A percentile compares a stretch with the other conserved stretches of the same genome.
phyloP scores from a whole-genome alignment of 2,329 filamentous ascomycete genomes.

The Clonostachys sp. region DNA sequence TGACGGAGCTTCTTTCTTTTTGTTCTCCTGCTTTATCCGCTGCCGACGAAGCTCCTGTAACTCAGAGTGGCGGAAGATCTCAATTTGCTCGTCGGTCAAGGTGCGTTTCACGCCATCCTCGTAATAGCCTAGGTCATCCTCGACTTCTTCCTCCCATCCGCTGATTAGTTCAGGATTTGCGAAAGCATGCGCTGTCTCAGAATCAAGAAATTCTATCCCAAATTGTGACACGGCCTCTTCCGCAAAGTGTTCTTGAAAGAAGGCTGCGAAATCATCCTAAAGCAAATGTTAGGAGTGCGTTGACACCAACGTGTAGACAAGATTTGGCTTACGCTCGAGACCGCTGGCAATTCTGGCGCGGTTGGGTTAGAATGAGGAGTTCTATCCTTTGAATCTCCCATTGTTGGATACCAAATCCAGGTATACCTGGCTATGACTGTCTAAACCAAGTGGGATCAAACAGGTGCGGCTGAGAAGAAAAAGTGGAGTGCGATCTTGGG shows the following conservation, averaged over 20 bases:
- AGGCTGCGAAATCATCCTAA: constrained; percentile 55
- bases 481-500: no score
- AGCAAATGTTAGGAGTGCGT: constrained; percentile 9
- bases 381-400: no score
- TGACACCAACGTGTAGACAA: no score
- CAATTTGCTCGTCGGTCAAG: constrained; percentile 85
- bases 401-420: no score
- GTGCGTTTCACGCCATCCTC: constrained; percentile 82
- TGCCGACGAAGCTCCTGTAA: constrained; percentile 65
- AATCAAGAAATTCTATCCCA: constrained; percentile 34
- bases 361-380: no score
- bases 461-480: no score
- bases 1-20: not conserved
- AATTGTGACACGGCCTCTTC: constrained; percentile 38
- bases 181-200: constrained; percentile 19
- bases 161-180: no score
- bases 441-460: no score
- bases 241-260: constrained; percentile 58
- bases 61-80: constrained; percentile 87
- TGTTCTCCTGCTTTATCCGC: constrained; percentile 23
- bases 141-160: constrained; percentile 35
- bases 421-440: no score
- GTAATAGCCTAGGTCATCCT: constrained; percentile 78
- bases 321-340: no score
- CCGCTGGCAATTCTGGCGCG: no score